Conservation (phyloP, 176 grass and related monocot genomes). For the Bonia amplexicaulis region DNA sequence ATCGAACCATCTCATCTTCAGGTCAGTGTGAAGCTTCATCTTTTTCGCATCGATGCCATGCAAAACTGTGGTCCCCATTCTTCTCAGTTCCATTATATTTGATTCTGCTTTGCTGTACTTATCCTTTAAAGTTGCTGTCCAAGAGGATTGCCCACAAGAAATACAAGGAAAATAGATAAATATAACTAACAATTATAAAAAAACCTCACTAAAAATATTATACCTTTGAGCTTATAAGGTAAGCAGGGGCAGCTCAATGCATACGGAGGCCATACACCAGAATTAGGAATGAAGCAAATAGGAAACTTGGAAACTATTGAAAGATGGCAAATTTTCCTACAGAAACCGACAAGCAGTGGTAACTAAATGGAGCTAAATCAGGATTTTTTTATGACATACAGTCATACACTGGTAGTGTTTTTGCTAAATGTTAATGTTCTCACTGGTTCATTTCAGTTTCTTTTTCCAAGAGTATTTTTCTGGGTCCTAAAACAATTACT, state of each 20-base stretch:
- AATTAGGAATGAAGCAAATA: not conserved
- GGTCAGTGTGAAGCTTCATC: slow-evolving; percentile 43
- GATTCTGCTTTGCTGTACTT: slow-evolving; percentile 50
- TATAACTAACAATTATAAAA: not conserved
- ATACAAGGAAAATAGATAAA: not conserved
- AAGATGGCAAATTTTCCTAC: not conserved
- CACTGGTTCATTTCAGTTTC: not conserved
- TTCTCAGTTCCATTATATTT: slow-evolving; percentile 37
- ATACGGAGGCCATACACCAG: not conserved
- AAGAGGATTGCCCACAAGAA: not conserved
- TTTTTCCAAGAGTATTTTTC: not conserved
- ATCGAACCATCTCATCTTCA: slow-evolving; percentile 49
- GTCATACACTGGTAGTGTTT: not conserved
- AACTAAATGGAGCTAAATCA: not conserved
- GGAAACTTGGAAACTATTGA: not conserved
- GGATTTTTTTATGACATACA: not conserved
- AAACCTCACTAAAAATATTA: not conserved
- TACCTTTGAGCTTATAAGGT: not conserved
- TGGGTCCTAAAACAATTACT: not conserved
- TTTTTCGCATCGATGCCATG: slow-evolving; percentile 34
- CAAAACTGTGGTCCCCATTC: slow-evolving; percentile 24
- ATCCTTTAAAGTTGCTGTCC: not conserved
- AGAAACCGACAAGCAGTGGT: not conserved
- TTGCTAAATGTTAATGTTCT: not conserved
- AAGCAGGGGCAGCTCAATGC: not conserved